Evolutionary conservation across 139 green algal species (phyloP).

Genomic region (Chlamydomonas sp.): DNA sequence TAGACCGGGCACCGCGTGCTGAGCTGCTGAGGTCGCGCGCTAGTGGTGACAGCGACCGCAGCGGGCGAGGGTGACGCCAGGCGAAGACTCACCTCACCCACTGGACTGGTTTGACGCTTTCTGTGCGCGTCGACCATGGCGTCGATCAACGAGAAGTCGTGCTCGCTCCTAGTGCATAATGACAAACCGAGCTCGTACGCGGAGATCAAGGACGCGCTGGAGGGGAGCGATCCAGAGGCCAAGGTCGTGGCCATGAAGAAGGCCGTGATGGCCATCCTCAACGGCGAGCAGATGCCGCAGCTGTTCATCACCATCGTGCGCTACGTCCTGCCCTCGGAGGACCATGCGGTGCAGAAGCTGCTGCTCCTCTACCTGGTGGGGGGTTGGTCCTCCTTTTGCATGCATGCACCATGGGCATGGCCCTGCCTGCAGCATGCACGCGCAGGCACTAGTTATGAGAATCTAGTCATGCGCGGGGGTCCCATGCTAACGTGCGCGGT

Average conservation of each 20-base stretch:
- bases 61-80: too few relatives aligned
- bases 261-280: conserved; percentile 85
- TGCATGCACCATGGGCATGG: neutral
- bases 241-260: conserved; percentile 95
- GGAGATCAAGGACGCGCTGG: conserved; percentile 92
- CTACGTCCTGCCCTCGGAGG: conserved; percentile 95
- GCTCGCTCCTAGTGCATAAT: conserved; percentile 87
- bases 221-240: conserved; percentile 68
- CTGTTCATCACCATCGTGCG: conserved; percentile 99
- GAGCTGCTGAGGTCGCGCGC: too few relatives aligned
- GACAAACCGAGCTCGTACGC: conserved; percentile 64
- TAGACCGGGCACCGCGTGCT: too few relatives aligned
- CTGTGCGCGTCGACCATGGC: conserved; percentile 58
- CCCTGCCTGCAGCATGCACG: too few relatives aligned
- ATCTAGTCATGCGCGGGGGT: too few relatives aligned
- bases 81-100: too few relatives aligned
- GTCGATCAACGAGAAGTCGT: conserved; percentile 66
- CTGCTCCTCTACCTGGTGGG: conserved; percentile 94
- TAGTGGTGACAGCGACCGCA: too few relatives aligned
- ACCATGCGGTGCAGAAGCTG: conserved; percentile 97
- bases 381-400: neutral
- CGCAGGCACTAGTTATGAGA: too few relatives aligned
- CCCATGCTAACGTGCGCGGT: too few relatives aligned
- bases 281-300: conserved; percentile 86
- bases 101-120: too few relatives aligned